phyloP scores from a whole-genome alignment of 495 filamentous ascomycete species.

The Penicillium steckii region DNA sequence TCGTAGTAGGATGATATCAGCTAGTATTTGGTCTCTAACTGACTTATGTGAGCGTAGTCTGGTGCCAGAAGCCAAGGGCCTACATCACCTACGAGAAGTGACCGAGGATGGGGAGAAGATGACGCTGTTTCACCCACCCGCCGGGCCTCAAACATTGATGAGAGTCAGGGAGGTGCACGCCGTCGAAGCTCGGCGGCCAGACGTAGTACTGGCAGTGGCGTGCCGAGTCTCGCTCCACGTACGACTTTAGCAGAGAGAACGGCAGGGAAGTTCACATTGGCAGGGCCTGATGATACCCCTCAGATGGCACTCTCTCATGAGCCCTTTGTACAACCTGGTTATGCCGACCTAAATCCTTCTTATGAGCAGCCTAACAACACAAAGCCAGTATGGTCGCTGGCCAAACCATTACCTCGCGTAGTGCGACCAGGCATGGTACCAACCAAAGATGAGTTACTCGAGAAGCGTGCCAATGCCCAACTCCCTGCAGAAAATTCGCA shows the following conservation, averaged over 20 bases:
- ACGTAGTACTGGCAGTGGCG: constrained; percentile 16
- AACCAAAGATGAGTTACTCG: constrained; percentile 36
- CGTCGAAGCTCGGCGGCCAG: constrained; percentile 23
- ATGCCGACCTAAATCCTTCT: constrained; percentile 44
- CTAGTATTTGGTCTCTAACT: background rate
- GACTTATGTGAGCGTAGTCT: background rate
- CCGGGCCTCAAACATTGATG: background rate
- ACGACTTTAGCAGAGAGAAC: constrained; percentile 32
- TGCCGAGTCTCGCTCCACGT: constrained; percentile 29
- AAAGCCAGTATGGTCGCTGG: constrained; percentile 50
- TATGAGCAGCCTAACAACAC: constrained; percentile 40
- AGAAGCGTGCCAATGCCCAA: constrained; percentile 28
- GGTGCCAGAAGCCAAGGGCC: constrained; percentile 6
- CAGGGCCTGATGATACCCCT: constrained; percentile 35
- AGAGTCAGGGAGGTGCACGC: constrained; percentile 5
- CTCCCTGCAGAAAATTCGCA: constrained; percentile 37
- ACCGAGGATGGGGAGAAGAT: constrained; percentile 1
- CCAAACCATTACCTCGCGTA: constrained; percentile 48
- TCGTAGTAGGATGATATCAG: background rate
- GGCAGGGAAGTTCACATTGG: constrained; percentile 37
- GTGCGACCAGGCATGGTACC: constrained; percentile 47
- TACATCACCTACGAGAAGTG: constrained; percentile 12
- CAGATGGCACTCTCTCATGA: constrained; percentile 36
- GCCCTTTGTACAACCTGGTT: constrained; percentile 44
- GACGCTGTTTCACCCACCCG: constrained; percentile 19